Evolutionary conservation across 2,329 filamentous ascomycete genomes (phyloP), one percentile per base, ranked within the genome.

Genomic region (Penicillium polonicum): DNA sequence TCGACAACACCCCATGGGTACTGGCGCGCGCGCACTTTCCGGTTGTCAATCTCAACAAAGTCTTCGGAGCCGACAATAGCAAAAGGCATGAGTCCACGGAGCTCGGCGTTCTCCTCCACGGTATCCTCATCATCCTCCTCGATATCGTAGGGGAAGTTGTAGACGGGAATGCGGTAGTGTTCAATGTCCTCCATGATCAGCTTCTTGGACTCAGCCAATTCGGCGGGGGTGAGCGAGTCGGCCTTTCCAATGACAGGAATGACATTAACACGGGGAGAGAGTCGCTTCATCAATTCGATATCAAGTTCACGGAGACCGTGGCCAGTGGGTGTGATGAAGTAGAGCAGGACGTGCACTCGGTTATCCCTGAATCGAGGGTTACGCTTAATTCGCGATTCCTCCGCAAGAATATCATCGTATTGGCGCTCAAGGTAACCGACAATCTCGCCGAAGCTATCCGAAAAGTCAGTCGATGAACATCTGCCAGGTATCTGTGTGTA

Each of bases 381-480:
- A 92, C 94, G 94, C 90, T 99, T 99, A 85, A 99, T 99, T 83
- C 94, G 91, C 72, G 94, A 97, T 83, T 99, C 94, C 82, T 97
- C 93, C 62, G 94, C 93, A 70, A 99, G 86, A 83, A 99, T 97
- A 77, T 97, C 92, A 79, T 99, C 94, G 79, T 97, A 97, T 86
- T 99, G 93, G 81, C 93, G 88, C 85, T 99, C 94, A 72, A 99
- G 90, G 80, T 96, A 97, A 68, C 92, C 93, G 68, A 96, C 92
- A 72, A 99, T 99, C 80, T 97, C 94, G 70, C 89, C 89, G 78
- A 99, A 99, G 82, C 92, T 96, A 67, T 55, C 57, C 13, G 52
- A 65, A 64, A 44, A 43, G 66, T 73, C 60, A 74, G 72, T 65
- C 53, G 55, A 48, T 55, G 43, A 19, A 46, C 29, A 12, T 29